These are phyloP conservation scores for Beta lomatogona DNA, from an alignment of 179 eudicot species.

Conservation along the genomic window DNA sequence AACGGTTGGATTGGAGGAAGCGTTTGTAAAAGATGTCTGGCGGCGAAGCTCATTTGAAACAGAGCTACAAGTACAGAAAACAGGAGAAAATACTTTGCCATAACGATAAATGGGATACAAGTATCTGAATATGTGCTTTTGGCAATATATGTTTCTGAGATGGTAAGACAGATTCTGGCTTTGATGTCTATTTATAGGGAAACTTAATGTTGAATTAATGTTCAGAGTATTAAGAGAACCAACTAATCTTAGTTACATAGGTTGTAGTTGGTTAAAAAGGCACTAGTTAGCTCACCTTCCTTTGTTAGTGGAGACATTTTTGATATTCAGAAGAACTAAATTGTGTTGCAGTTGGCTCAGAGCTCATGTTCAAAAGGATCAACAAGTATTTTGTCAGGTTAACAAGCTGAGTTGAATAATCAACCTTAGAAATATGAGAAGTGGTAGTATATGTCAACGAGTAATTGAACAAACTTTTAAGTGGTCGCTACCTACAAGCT, in stretches of 20 bases:
- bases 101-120: background rate
- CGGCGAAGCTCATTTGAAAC: conserved; percentile 9
- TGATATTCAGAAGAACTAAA: background rate
- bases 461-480: too few relatives aligned
- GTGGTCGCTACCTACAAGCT: too few relatives aligned
- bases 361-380: background rate
- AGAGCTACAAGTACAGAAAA: background rate
- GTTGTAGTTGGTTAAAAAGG: background rate
- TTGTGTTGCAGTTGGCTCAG: background rate
- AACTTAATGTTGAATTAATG: background rate
- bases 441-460: too few relatives aligned
- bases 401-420: background rate
- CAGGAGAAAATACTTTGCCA: background rate
- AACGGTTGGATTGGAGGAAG: background rate
- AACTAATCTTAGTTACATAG: background rate
- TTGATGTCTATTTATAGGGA: background rate
- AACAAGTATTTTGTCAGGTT: background rate
- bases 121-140: background rate
- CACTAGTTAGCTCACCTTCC: conserved; percentile 7
- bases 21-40: conserved; percentile 8
- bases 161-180: background rate
- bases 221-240: background rate
- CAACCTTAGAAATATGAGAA: background rate
- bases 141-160: background rate
- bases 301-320: background rate